A percentile compares a stretch with the other conserved stretches of the same genome.
These are phyloP conservation scores for Piper longum DNA, from an alignment of 164 flowering plant species.

Conservation along the genomic window DNA sequence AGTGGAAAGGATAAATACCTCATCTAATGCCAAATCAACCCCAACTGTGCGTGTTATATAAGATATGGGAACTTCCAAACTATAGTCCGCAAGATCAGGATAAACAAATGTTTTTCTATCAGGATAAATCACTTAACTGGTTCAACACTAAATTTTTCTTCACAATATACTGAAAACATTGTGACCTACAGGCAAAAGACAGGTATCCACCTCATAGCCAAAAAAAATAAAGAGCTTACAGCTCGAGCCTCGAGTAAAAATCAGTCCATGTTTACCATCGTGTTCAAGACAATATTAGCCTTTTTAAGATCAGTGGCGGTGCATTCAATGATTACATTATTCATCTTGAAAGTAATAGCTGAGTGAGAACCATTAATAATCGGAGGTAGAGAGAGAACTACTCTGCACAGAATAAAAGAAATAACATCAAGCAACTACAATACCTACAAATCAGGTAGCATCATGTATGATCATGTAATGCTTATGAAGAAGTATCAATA, in stretches of 20 bases:
- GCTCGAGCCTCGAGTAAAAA: background rate
- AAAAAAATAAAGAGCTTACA: background rate
- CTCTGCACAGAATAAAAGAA: conserved; percentile 33
- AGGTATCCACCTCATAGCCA: background rate
- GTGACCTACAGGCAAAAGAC: conserved; percentile 41
- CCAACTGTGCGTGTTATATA: conserved; percentile 67
- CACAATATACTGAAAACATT: conserved; percentile 71
- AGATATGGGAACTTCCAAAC: conserved; percentile 68
- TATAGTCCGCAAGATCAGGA: conserved; percentile 64
- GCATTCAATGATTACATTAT: conserved; percentile 92
- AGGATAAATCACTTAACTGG: conserved; percentile 69
- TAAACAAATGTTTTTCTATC: conserved; percentile 45
- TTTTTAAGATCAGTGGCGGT: conserved; percentile 91
- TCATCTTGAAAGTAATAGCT: conserved; percentile 62
- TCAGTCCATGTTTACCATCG: conserved; percentile 47
- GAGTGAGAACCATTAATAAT: conserved; percentile 94
- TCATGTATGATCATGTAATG: too few species aligned
- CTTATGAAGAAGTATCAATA: background rate
- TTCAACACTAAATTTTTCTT: conserved; percentile 75
- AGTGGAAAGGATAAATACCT: conserved; percentile 28
- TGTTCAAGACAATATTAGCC: conserved; percentile 88
- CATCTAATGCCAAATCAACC: conserved; percentile 40
- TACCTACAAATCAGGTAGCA: too few species aligned
- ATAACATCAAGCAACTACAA: too few species aligned
- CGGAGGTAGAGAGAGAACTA: conserved; percentile 86